Evolutionary conservation across 768 basidiomycete species (phyloP), one percentile per base, ranked within the genome.

Genomic region (Rhodotorula sphaerocarpa): DNA sequence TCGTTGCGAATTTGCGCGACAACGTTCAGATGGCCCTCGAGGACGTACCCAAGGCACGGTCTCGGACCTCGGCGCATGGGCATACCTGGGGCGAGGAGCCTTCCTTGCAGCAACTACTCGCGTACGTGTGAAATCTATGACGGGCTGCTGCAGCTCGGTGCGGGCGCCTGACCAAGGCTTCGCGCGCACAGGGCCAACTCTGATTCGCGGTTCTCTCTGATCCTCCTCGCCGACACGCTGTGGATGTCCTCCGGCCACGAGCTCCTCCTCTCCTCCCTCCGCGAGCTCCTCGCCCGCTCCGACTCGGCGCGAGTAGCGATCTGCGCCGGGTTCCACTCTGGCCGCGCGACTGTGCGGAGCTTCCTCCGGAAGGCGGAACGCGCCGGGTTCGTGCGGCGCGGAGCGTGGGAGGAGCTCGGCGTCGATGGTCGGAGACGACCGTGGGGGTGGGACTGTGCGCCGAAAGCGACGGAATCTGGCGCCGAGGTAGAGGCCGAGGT

Each of bases 211-310:
- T 66, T 52, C 55, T 21, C 59, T 7, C 56, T 25, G 31, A 54
- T 66, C 56, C 60, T 66, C 46, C 50, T 66, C 15, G 65, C 65
- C 56, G 65, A 66, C 43, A 58, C 56, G 7, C 60, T 66, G 43
- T 66, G 65, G 65, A 21, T 34, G 21, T 43, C 52, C 2, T 9
- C 20, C 3, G 39, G 39, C 7, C 60, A 66, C 46, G 0, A 3
- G 4, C 46, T 39, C 44, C 59, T 66, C 48, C 30, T 66, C 52
- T 50, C 41, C 5, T 54, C 65, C 11, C 57, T 66, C 34, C 0
- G 6, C 12, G 41, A 27, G 21, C 51, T 58, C 34, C 59, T 66
- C 60, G 60, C 52, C 11, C 47, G 14, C 28, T 39, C 55, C 3
- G 14, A 46, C 0, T 16, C 33, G 1, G 45, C 56, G 7, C 59